Conservation (phyloP, 495 filamentous ascomycete genomes). For the Hypoxylon cercidicola region DNA sequence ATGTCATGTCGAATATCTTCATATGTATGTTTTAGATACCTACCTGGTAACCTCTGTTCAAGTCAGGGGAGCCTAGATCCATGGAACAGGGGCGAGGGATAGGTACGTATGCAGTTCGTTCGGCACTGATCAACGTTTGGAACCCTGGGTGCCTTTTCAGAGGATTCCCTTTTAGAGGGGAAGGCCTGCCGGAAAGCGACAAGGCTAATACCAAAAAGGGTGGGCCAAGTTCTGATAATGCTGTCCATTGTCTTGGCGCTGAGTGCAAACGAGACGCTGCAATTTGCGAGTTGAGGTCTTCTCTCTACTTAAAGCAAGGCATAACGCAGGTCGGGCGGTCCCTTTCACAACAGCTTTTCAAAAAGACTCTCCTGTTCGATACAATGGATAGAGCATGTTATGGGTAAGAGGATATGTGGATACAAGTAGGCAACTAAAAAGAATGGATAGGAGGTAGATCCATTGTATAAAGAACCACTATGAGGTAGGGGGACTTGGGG, state of each 20-base stretch:
- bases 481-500: not conserved
- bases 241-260: conserved; percentile 27
- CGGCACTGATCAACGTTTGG: conserved; percentile 36
- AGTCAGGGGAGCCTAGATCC: conserved; percentile 10
- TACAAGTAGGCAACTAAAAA: not conserved
- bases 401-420: conserved; percentile 7
- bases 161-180: conserved; percentile 15
- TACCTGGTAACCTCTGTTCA: conserved; percentile 31
- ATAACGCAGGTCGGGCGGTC: no score
- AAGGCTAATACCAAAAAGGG: conserved; percentile 21
- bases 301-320: no score
- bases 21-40: no score
- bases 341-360: conserved; percentile 1
- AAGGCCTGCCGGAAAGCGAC: conserved; percentile 27
- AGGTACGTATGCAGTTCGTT: conserved; percentile 34
- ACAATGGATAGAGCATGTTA: not conserved
- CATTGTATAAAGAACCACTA: conserved; percentile 22
- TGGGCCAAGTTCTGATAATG: conserved; percentile 20
- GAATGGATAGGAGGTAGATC: conserved; percentile 20
- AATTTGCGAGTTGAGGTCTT: conserved; percentile 1
- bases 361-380: not conserved
- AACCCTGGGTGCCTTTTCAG: conserved; percentile 15
- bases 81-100: conserved; percentile 28
- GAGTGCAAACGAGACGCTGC: conserved; percentile 33
- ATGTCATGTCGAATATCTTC: no score